Evolutionary conservation across 2,329 filamentous ascomycete genomes (phyloP), one percentile per base, ranked within the genome.

Genomic region (Fusarium sp.): DNA sequence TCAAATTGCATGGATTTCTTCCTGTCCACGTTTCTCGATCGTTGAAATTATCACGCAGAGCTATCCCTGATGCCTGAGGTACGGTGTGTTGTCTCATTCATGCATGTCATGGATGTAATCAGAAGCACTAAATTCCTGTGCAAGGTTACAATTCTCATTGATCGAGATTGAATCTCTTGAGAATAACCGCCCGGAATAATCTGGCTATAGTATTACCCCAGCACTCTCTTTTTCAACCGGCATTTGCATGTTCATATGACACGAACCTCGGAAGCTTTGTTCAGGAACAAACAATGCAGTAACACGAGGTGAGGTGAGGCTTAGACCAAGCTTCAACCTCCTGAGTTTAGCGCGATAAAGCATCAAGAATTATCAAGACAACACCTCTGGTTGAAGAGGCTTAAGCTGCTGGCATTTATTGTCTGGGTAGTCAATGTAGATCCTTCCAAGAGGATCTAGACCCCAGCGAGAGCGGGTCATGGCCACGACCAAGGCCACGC

Each of bases 321-420:
- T 22, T 26, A 42, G 12, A 32, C 38, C n/a, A 47, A 51, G 52
- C 13, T 7, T 43, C 64, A 63, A 49, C 57, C 64, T 59, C 64
- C 64, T 53, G 52, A 63, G 47, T 68, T 68, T 63, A 67, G 64
- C 34, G 50, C 31, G 12, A 10, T 19, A 2, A 2, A 7, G 12
- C 3, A 24, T 25, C 11, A 45, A 63, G 45, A 65, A 65, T 65
- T 19, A 41, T n/a, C 3, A 12, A 7, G 11, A 11, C 22, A 25
- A 26, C 6, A 9, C 24, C 5, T 46, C 13, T 10, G 26, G 12
- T 26, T n/a, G 13, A 38, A 10, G 19, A 24, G 7, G 25, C 22
- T 29, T 22, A 6, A 6, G n/a, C n/a, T 51, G 39, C 15, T 24
- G 31, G 25, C 5, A n/a, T 47, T 45, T 65, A 54, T 59, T 65